Base-by-base conservation (phyloP, 768 basidiomycete genomes). In the Boletus tylopilopsis region DNA sequence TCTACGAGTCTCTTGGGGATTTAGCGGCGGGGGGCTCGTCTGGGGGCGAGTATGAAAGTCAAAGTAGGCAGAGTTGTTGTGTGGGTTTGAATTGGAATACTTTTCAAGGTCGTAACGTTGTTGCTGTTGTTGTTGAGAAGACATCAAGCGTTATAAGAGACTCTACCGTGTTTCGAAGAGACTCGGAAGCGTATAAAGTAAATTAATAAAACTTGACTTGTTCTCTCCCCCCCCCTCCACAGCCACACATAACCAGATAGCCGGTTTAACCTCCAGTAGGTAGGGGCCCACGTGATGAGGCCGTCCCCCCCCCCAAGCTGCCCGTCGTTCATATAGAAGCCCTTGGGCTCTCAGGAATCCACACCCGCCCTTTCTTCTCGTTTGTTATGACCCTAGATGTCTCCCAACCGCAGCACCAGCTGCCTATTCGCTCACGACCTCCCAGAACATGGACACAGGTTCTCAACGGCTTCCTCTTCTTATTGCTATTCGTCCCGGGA, bases 401-500 rank as follows among this genome's bases (percentile, higher is more conserved):
- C 33, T 27, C 43, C 18, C 43, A 45, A 39, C 50, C 57, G 23
- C 66, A 53, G 33, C 68, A 83, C 62, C 66, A 73, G 16, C 56
- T 83, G 21, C 78, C 80, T 21, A 83, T 89, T 40, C 56, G 68
- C 42, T 59, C 68, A 45, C 80, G 87, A 22, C 79, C 80, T 9
- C 69, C 74, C 2, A 68, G 69, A 42, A 66, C 84, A 53, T 87
- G 83, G 81, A 38, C 50, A 33, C 79, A 78, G 66, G 70, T 63
- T 2, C 42, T 82, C 39, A 62, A 76, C 23, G 82, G 74, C 23
- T 27, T 80, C 5, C 61, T 80, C 22, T 88, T 84, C 64, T 57
- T 69, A 50, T 23, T 82, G 32, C 58, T 84, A 27, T 90, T 90
- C 71, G 67, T 79, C 54, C 54, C 77, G 8, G 90, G 78, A 11